These are phyloP conservation scores for Lasiosphaeria ovina DNA, from an alignment of 495 filamentous ascomycete genomes.

Conservation along the genomic window DNA sequence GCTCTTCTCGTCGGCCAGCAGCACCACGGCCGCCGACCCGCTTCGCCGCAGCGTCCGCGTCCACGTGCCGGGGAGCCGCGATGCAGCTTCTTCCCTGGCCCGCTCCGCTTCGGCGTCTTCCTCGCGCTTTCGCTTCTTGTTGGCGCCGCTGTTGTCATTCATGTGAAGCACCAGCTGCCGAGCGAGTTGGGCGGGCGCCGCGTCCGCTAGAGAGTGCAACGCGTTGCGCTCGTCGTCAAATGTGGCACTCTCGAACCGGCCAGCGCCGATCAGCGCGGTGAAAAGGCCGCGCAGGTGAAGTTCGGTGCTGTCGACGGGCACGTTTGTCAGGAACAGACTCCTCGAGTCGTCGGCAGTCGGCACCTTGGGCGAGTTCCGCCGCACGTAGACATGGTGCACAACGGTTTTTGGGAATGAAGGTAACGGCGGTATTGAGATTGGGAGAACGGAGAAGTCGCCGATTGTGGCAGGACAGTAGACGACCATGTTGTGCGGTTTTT, in stretches of 20 bases:
- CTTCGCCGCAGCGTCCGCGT: conserved; percentile 66
- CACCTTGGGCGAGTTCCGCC: conserved; percentile 73
- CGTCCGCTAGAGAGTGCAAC: conserved; percentile 20
- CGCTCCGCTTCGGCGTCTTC: conserved; percentile 52
- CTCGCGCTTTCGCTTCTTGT: conserved; percentile 70
- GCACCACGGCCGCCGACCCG: conserved; percentile 73
- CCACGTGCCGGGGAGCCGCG: conserved; percentile 68
- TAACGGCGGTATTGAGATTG: conserved; percentile 60
- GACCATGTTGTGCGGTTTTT: conserved; percentile 29
- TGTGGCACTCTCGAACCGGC: conserved; percentile 68
- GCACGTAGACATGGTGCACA: conserved; percentile 84
- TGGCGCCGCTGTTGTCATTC: conserved; percentile 35
- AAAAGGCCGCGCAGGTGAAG: conserved; percentile 74
- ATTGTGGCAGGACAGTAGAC: conserved; percentile 27
- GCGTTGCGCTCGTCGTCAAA: conserved; percentile 59
- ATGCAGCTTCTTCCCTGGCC: conserved; percentile 49
- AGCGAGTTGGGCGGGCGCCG: conserved; percentile 41
- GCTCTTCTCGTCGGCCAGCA: conserved; percentile 78
- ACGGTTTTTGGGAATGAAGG: conserved; percentile 56
- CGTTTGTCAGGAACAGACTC: conserved; percentile 82
- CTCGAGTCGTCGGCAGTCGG: conserved; percentile 68
- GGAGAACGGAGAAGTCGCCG: conserved; percentile 51
- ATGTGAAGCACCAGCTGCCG: conserved; percentile 33
- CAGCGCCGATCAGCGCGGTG: conserved; percentile 63
- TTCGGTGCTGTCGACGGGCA: conserved; percentile 81